Evolutionary conservation across 306 rosid genomes (phyloP), one percentile per base, ranked within the genome.

Genomic region (Cucurbita moschata): DNA sequence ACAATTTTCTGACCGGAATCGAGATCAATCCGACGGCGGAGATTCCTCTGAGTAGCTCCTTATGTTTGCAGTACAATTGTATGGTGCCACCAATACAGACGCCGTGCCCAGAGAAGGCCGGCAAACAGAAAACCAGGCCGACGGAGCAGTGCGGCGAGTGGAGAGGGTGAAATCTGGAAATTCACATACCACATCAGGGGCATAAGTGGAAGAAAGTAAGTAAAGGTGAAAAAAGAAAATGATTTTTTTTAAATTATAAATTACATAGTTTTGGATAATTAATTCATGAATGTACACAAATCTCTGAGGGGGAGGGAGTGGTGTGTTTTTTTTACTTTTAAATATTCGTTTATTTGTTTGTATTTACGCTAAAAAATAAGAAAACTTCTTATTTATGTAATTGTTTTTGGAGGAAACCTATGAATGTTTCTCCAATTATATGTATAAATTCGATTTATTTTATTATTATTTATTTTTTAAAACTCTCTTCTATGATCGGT

Each of bases 41-140:
- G 77, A 95, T 95, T 81, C 99, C 99, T 3, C 57, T 84, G 63
- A 91, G 97, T 76, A 91, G 90, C 50, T 88, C 96, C 8, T 49
- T 95, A 85, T 95, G 99, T 81, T 84, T 95, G 15, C 96, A 95
- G 88, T 95, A 91, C n/a, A 95, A 95, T 15, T 95, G 99, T 35
- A 91, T 95, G 99, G 96, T 95, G 53, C 97, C 93, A 5, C 99
- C 97, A 76, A 75, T 95, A 42, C 85, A 82, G 83, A 77, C 96
- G 8, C 95, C 96, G 1, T 95, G 99, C 80, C 99, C 99, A 9
- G 78, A 85, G 58, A 83, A 82, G 71, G 86, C 96, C 3, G 99
- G 99, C 7, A 88, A 65, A 0, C 88, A 89, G 91, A 95, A 78
- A 69, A 73, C 92, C 0, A 76, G 99, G 71, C 99, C 99, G 1